phyloP scores from a whole-genome alignment of 1,284 basidiomycete genomes.

The Stereum hirsutum region DNA sequence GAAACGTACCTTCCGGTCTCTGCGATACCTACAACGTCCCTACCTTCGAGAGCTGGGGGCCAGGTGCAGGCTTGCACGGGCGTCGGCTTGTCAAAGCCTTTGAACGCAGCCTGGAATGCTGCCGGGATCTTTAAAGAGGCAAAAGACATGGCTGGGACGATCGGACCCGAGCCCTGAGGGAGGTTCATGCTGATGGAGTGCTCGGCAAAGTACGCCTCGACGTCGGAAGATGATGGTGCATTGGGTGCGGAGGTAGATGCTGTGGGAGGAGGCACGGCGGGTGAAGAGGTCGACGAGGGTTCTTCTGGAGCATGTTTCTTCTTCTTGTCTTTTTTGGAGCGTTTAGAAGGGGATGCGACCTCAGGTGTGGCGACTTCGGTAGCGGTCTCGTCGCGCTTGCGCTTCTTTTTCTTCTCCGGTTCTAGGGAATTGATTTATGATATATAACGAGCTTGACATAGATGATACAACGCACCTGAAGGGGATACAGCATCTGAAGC shows the following conservation, averaged over 20 bases:
- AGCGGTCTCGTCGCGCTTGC: conserved; percentile 13
- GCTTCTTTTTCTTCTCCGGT: conserved; percentile 10
- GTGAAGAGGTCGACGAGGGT: conserved; percentile 11
- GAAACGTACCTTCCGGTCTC: conserved; percentile 79
- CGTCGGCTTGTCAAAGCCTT: conserved; percentile 80
- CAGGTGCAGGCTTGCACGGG: conserved; percentile 96
- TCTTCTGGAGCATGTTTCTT: conserved; percentile 4
- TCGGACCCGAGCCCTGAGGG: conserved; percentile 30
- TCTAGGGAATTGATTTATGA: not conserved
- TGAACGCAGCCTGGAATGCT: conserved; percentile 54
- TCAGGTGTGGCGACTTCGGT: conserved; percentile 5
- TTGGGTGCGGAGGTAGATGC: conserved; percentile 8
- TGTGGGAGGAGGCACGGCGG: conserved; percentile 2
- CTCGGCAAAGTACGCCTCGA: conserved; percentile 57
- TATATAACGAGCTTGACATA: not conserved
- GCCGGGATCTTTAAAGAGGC: conserved; percentile 62
- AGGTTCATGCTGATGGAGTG: conserved; percentile 71
- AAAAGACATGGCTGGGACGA: conserved; percentile 76
- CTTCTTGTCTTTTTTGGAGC: conserved; percentile 12
- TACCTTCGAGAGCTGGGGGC: conserved; percentile 79
- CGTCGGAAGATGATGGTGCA: conserved; percentile 27
- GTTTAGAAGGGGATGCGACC: too few species aligned
- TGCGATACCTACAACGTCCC: conserved; percentile 93
- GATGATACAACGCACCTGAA: not conserved
- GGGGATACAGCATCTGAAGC: not conserved